phyloP scores from a whole-genome alignment of 2,329 filamentous ascomycete species.

The Endocalyx cinctus region DNA sequence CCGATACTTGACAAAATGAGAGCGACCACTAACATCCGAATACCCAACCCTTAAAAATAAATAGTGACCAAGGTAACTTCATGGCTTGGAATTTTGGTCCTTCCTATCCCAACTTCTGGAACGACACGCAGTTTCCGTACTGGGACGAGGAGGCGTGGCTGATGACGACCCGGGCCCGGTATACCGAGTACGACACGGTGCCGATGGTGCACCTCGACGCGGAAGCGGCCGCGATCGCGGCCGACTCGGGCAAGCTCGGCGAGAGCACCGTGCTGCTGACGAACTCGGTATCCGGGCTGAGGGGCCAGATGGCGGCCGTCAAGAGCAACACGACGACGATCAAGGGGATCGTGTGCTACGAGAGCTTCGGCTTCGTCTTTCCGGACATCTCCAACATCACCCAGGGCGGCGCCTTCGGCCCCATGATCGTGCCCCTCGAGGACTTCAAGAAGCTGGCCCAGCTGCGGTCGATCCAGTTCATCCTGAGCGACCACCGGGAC shows the following conservation, averaged over 20 bases:
- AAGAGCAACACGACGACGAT: constrained; percentile 31
- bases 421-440: constrained; percentile 17
- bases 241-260: constrained; percentile 27
- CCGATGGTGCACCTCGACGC: constrained; percentile 29
- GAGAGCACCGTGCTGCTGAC: constrained; percentile 28
- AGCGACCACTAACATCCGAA: too few relatives aligned
- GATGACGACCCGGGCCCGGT: constrained; percentile 29
- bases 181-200: constrained; percentile 29
- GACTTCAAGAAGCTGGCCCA: constrained; percentile 23
- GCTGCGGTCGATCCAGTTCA: constrained; percentile 18
- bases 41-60: too few relatives aligned
- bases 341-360: constrained; percentile 29
- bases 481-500: constrained; percentile 21
- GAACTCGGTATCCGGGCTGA: constrained; percentile 30
- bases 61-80: constrained; percentile 32
- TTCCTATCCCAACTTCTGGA: constrained; percentile 25
- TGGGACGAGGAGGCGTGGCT: constrained; percentile 27
- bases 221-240: constrained; percentile 28
- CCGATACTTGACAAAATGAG: too few relatives aligned
- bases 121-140: constrained; percentile 30
- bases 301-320: constrained; percentile 28
- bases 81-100: constrained; percentile 32
- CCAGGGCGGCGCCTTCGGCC: constrained; percentile 15
- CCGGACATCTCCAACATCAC: constrained; percentile 21
- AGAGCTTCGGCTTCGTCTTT: constrained; percentile 20